Evolutionary conservation across 371 early-diverging fungal genomes (phyloP).

Genomic region (Apophysomyces ossiformis): DNA sequence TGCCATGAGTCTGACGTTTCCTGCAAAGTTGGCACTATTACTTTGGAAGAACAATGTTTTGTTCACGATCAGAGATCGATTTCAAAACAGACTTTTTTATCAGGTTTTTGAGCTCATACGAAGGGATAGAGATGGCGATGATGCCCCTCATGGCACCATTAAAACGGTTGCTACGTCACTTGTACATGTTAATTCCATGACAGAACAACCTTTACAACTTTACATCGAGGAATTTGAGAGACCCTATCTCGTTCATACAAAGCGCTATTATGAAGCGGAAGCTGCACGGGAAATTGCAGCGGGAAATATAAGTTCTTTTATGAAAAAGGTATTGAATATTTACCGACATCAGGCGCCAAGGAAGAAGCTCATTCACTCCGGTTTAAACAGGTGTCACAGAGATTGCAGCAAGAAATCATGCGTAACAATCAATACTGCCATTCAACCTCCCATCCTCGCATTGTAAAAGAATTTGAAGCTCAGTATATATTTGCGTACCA

Average conservation of each 20-base stretch:
- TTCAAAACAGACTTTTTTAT: conserved; percentile 70
- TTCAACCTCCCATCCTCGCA: conserved; percentile 66
- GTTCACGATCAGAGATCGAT: conserved; percentile 59
- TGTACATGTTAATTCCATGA: conserved; percentile 73
- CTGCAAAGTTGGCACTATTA: conserved; percentile 61
- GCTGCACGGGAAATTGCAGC: conserved; percentile 64
- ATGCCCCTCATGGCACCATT: conserved; percentile 61
- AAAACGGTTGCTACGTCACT: conserved; percentile 62
- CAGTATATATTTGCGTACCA: conserved; percentile 78
- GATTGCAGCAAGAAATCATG: conserved; percentile 63
- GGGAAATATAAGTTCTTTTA: conserved; percentile 69
- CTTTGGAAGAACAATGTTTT: conserved; percentile 80
- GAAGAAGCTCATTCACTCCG: not conserved
- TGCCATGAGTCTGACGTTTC: not conserved
- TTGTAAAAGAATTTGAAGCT: conserved; percentile 75
- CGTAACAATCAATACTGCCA: conserved; percentile 67
- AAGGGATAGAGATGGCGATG: conserved; percentile 72
- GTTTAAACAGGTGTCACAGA: conserved; percentile 35
- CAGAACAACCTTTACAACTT: conserved; percentile 70
- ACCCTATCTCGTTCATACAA: conserved; percentile 72
- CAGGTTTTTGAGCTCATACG: conserved; percentile 75
- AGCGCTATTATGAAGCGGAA: conserved; percentile 75
- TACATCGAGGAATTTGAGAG: conserved; percentile 85
- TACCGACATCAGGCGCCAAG: not conserved
- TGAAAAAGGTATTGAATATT: conserved; percentile 55